Evolutionary conservation across 805 yeast species (phyloP), one percentile per base, ranked within the genome.

Genomic region (Jamesozyma lodderae): DNA sequence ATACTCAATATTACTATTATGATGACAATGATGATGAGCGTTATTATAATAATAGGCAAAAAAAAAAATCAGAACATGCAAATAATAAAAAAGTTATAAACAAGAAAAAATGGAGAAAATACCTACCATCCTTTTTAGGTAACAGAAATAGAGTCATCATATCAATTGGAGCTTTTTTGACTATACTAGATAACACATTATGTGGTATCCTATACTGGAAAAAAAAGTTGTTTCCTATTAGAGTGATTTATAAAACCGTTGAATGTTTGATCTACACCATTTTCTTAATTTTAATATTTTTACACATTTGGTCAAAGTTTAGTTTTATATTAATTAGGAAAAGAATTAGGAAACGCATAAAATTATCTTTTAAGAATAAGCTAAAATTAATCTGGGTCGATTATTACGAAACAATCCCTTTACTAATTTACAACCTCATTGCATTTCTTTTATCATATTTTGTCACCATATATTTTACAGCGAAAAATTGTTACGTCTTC

Each of bases 341-440:
- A 31, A 44, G 43, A 19, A 37, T 38, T 6, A 37, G 36, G 20
- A 37, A 27, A 33, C 31, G 34, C 6, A 15, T 26, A 15, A 33
- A 31, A 9, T 20, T 23, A 14, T 11, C 35, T 2, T 31, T 36
- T 9, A 29, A 31, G 9, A 19, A 34, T n/a, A 40, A 45, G 18
- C 15, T 52, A 4, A 39, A 36, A 30, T 27, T 40, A 3, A 31
- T 55, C 11, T 54, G 57, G 55, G 40, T 44, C 11, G 55, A 55
- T 33, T 54, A 55, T 39, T 49, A 55, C 38, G 50, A 52, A 31
- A 50, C 51, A 3, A 35, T 57, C 10, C 57, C 60, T n/a, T 28
- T 56, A 16, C 35, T 57, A 22, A 25, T 49, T 11, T 57, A 45
- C 34, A 56, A 53, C 37, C 25, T 49, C 10, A 25, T 46, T 1